Conservation (phyloP, 139 green algal genomes). For the Dunaliella primolecta region DNA sequence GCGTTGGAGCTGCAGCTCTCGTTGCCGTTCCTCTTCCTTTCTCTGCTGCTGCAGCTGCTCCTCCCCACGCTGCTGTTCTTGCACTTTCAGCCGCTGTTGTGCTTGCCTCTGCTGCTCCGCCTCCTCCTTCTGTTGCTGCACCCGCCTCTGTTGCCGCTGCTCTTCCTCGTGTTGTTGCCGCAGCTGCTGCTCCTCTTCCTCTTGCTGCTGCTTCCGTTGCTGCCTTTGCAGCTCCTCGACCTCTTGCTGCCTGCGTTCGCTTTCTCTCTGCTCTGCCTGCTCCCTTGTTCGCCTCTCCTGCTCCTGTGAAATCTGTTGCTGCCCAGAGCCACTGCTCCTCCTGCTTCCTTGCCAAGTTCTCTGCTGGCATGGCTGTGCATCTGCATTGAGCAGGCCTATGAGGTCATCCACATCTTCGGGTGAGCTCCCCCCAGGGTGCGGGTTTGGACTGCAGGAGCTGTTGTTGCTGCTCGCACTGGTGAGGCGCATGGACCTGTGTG, state of each 20-base stretch:
- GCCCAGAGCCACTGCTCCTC: too few species aligned
- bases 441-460: neutral
- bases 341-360: too few species aligned
- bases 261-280: too few species aligned
- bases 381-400: constrained; percentile 5
- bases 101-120: neutral
- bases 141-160: neutral
- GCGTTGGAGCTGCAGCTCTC: too few species aligned
- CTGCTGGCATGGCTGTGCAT: neutral
- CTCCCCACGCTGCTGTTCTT: neutral
- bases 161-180: neutral
- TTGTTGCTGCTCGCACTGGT: neutral
- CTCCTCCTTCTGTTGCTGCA: neutral
- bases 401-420: constrained; percentile 8
- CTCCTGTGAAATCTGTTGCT: too few species aligned
- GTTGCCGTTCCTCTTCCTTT: neutral
- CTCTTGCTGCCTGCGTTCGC: too few species aligned
- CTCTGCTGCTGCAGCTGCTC: constrained; percentile 1
- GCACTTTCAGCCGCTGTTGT: neutral
- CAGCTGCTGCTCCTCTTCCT: neutral
- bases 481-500: too few species aligned
- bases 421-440: neutral
- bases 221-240: too few species aligned
- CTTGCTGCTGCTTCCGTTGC: neutral
- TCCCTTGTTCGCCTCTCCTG: too few species aligned